A percentile compares a stretch with the other conserved stretches of the same genome.
phyloP scores from a whole-genome alignment of 306 rosid genomes.

The Acmispon strigosus region DNA sequence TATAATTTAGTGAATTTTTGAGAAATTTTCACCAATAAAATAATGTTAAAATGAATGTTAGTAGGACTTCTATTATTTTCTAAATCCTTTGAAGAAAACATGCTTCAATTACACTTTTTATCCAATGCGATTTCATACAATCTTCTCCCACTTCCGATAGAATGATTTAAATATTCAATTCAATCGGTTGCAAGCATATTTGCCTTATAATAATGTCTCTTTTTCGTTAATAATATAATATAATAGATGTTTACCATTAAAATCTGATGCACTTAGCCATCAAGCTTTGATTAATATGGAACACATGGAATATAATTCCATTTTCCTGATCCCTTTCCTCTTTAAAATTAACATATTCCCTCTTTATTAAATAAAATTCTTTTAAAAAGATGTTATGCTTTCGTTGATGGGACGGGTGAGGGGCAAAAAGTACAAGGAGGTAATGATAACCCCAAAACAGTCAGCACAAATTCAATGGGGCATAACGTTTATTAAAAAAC shows the following conservation, averaged over 20 bases:
- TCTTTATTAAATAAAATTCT: too few relatives aligned
- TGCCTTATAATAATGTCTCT: slow-evolving; percentile 12
- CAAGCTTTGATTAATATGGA: too few relatives aligned
- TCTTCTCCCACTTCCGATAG: not conserved
- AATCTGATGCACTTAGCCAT: not conserved
- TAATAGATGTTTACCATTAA: slow-evolving; percentile 14
- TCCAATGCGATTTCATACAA: not conserved
- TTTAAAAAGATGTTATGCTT: too few relatives aligned
- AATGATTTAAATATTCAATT: slow-evolving; percentile 8
- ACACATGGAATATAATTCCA: too few relatives aligned
- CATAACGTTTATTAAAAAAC: not conserved
- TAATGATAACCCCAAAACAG: not conserved
- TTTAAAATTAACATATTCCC: too few relatives aligned
- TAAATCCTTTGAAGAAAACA: not conserved
- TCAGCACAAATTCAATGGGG: not conserved
- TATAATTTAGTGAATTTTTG: too few relatives aligned
- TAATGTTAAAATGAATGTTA: too few relatives aligned
- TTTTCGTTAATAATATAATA: slow-evolving; percentile 21
- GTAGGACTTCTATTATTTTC: not conserved
- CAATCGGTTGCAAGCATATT: not conserved
- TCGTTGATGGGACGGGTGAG: too few relatives aligned
- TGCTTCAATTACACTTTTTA: slow-evolving; percentile 15
- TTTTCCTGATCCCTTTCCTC: too few relatives aligned
- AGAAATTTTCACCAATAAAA: too few relatives aligned
- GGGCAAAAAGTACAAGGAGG: not conserved